Conservation (phyloP, 2,329 filamentous ascomycete species). For the Xylogone sp. region DNA sequence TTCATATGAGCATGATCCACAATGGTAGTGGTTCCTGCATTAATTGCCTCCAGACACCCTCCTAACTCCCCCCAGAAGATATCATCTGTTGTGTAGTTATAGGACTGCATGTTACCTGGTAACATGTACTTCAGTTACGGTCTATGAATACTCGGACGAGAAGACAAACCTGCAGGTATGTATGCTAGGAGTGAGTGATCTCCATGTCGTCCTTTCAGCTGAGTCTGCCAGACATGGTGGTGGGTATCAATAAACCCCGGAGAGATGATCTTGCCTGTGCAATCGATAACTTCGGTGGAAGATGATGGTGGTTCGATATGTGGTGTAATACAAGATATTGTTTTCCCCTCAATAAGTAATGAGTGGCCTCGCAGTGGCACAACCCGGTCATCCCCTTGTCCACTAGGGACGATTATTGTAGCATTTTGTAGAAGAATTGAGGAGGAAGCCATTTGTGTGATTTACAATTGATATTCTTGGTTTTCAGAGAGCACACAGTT, state of each 20-base stretch:
- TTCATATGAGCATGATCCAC: constrained; percentile 35
- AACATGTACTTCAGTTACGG: too few species aligned
- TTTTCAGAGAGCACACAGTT: too few species aligned
- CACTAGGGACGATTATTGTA: too few species aligned
- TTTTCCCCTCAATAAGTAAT: too few species aligned
- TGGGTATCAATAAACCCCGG: constrained; percentile 12
- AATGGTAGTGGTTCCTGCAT: constrained; percentile 39
- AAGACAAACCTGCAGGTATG: constrained; percentile 31
- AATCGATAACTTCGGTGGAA: neutral
- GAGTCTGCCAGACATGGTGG: constrained; percentile 26
- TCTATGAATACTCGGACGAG: too few species aligned
- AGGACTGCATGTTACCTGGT: too few species aligned
- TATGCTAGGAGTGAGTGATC: constrained; percentile 40
- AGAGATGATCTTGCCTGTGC: neutral
- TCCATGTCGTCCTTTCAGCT: constrained; percentile 33
- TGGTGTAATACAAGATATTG: too few species aligned
- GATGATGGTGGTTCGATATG: neutral
- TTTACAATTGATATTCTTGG: too few species aligned
- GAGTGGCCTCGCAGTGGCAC: too few species aligned
- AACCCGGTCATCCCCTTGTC: too few species aligned
- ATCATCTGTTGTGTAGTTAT: constrained; percentile 33
- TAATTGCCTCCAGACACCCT: constrained; percentile 35
- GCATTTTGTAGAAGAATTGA: too few species aligned
- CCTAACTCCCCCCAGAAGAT: constrained; percentile 42
- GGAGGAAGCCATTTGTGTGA: too few species aligned